Percentiles rank a stretch among this genome's conserved stretches.
Conservation (phyloP, 768 basidiomycete species). For the Phaeotremella skinneri region DNA sequence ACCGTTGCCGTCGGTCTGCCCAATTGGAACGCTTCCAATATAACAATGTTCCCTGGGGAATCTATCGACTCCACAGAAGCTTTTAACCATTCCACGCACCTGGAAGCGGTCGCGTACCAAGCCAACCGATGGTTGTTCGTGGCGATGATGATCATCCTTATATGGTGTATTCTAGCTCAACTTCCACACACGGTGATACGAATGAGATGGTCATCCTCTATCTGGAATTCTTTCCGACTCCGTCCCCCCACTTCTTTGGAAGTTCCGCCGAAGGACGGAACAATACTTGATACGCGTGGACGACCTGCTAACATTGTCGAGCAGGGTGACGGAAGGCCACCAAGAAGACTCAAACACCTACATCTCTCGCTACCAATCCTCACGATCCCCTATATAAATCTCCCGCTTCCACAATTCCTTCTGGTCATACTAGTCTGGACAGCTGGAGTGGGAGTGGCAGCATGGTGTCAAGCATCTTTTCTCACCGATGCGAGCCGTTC, state of each 20-base stretch:
- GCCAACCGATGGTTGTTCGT: slow-evolving; percentile 28
- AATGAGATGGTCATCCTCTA: slow-evolving; percentile 4
- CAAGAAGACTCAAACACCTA: slow-evolving; percentile 13
- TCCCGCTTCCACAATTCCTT: slow-evolving; percentile 20
- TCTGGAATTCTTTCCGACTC: slow-evolving; percentile 9
- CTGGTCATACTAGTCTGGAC: slow-evolving; percentile 18
- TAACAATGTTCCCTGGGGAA: slow-evolving; percentile 10
- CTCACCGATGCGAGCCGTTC: slow-evolving; percentile 26
- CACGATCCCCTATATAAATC: slow-evolving; percentile 20
- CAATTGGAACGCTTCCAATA: slow-evolving; percentile 7
- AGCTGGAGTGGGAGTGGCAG: slow-evolving; percentile 23
- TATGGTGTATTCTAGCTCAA: slow-evolving; percentile 19
- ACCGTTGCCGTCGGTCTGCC: slow-evolving; percentile 6
- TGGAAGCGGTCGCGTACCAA: slow-evolving; percentile 24
- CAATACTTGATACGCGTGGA: background rate
- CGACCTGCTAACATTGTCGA: too few relatives aligned
- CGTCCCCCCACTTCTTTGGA: background rate
- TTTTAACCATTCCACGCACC: slow-evolving; percentile 17
- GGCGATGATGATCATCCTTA: slow-evolving; percentile 24
- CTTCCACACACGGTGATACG: slow-evolving; percentile 23
- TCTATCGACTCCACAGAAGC: slow-evolving; percentile 28
- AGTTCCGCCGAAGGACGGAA: background rate
- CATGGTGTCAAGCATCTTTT: slow-evolving; percentile 28
- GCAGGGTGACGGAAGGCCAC: background rate
- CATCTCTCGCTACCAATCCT: slow-evolving; percentile 11